phyloP scores from a whole-genome alignment of 2,329 filamentous ascomycete genomes.

The Penicillium polonicum region DNA sequence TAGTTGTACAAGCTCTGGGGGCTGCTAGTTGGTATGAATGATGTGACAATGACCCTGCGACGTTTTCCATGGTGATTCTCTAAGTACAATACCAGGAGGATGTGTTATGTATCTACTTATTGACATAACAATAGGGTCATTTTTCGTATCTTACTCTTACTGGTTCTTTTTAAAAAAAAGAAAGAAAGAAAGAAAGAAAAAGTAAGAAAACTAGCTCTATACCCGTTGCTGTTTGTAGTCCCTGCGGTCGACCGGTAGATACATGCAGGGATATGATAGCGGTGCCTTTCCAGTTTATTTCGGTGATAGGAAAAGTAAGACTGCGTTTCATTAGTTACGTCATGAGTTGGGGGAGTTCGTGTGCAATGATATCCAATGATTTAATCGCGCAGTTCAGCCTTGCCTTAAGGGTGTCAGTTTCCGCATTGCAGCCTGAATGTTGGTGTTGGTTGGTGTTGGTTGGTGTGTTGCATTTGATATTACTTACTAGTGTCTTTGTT shows the following conservation, averaged over 20 bases:
- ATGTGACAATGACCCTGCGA: too few species aligned
- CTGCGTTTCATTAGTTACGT: neutral
- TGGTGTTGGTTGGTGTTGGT: neutral
- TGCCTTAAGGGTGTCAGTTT: neutral
- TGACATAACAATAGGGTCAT: neutral
- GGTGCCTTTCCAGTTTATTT: neutral
- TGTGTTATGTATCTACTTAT: neutral
- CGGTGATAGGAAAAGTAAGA: neutral
- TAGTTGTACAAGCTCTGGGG: neutral
- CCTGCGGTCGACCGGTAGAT: neutral
- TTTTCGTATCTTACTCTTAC: neutral
- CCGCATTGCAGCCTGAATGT: neutral
- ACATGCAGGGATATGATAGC: neutral
- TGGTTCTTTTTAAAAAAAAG: too few species aligned
- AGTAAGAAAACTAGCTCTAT: neutral
- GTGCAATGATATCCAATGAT: neutral
- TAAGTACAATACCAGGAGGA: too few species aligned
- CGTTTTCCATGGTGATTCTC: too few species aligned
- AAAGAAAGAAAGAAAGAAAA: neutral
- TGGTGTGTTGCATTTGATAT: neutral
- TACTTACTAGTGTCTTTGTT: neutral
- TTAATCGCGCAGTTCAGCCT: neutral
- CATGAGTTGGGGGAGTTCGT: too few species aligned
- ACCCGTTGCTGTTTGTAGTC: neutral
- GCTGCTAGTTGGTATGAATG: neutral